phyloP scores from a whole-genome alignment of 805 yeast genomes.

The Candida sithepensis region DNA sequence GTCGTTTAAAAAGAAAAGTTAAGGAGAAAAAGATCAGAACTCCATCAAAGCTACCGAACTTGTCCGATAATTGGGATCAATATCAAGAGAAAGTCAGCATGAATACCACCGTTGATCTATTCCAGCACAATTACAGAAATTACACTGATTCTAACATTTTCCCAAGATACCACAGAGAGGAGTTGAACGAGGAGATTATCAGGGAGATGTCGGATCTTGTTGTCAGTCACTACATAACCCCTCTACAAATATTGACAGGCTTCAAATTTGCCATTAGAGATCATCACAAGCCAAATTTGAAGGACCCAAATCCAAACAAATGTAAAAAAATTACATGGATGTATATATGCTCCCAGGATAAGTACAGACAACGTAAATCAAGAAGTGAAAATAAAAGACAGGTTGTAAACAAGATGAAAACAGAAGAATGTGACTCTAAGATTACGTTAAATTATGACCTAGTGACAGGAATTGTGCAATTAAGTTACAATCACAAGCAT shows the following conservation, averaged over 20 bases:
- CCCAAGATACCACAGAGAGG: conserved; percentile 32
- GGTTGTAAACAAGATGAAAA: conserved; percentile 37
- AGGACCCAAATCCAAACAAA: conserved; percentile 34
- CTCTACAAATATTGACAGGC: conserved; percentile 39
- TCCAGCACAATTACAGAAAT: conserved; percentile 34
- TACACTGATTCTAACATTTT: conserved; percentile 29
- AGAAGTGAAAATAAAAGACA: conserved; percentile 37
- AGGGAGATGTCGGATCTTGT: conserved; percentile 34
- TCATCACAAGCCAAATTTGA: conserved; percentile 35
- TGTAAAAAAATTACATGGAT: conserved; percentile 40
- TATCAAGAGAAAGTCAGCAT: conserved; percentile 33
- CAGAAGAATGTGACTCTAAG: conserved; percentile 39
- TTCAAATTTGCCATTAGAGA: conserved; percentile 43
- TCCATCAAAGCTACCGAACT: conserved; percentile 32
- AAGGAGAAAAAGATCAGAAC: conserved; percentile 27
- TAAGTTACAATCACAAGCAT: conserved; percentile 37
- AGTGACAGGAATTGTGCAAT: conserved; percentile 33
- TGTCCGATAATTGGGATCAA: conserved; percentile 31
- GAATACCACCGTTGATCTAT: conserved; percentile 34
- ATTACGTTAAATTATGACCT: conserved; percentile 37
- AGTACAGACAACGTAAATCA: conserved; percentile 38
- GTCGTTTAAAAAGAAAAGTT: conserved; percentile 38
- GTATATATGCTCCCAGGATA: conserved; percentile 44
- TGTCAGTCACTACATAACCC: conserved; percentile 35
- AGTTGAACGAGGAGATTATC: conserved; percentile 31